Evolutionary conservation across 2,329 filamentous ascomycete genomes (phyloP).

Genomic region (Fonsecaea erecta): DNA sequence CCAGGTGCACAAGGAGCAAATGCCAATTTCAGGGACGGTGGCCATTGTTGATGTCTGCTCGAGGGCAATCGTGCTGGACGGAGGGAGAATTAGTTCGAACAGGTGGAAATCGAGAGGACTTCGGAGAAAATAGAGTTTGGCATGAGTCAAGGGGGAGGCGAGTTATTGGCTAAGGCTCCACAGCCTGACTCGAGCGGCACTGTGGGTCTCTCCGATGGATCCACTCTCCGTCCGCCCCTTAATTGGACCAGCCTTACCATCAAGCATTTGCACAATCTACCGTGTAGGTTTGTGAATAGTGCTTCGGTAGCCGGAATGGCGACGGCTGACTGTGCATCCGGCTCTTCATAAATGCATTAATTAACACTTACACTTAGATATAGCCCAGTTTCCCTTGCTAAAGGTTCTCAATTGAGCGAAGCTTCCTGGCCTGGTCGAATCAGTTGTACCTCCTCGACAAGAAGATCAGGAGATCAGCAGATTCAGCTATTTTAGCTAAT

Average conservation of each 20-base stretch:
- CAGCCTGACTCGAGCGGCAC: not conserved
- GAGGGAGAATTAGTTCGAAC: not conserved
- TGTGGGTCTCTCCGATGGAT: not conserved
- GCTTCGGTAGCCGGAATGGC: not conserved
- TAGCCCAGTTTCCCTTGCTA: not conserved
- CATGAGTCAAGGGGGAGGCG: not conserved
- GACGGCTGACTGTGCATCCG: not conserved
- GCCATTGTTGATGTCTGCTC: not conserved
- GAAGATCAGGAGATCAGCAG: not conserved
- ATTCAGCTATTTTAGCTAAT: not conserved
- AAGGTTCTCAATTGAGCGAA: not conserved
- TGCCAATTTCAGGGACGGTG: not conserved
- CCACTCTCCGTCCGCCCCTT: not conserved
- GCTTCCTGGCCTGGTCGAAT: not conserved
- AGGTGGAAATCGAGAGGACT: not conserved
- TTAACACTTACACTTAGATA: not conserved
- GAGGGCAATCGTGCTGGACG: not conserved
- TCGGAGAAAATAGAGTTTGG: slow-evolving; percentile 2
- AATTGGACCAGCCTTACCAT: not conserved
- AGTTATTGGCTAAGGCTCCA: not conserved
- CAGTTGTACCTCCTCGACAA: not conserved
- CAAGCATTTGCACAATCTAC: not conserved
- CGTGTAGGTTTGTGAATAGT: not conserved
- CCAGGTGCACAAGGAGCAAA: not conserved
- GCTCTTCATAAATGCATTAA: not conserved